These are phyloP conservation scores for Cladophialophora carrionii DNA, from an alignment of 2,329 filamentous ascomycete genomes.

Conservation along the genomic window DNA sequence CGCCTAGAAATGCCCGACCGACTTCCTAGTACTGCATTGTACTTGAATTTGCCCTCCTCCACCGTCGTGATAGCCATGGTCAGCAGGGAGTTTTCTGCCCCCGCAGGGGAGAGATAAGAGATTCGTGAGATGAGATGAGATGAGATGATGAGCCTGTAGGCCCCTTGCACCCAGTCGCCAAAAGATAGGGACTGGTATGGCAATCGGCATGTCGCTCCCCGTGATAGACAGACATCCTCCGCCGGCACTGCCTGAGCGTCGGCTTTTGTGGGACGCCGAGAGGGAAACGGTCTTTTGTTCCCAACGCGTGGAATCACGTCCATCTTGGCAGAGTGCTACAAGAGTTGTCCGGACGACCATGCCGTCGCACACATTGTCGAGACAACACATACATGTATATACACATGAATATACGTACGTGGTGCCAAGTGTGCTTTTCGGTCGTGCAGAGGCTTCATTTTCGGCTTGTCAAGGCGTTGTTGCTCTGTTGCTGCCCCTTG, in stretches of 20 bases:
- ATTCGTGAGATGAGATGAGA: slow-evolving; percentile 1
- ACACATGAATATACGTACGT: not conserved
- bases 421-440: not conserved
- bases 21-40: not conserved
- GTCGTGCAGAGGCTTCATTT: slow-evolving; percentile 12
- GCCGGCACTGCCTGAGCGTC: not conserved
- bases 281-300: not conserved
- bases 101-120: not conserved
- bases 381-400: not conserved
- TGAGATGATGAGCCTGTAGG: not conserved
- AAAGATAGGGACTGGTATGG: not conserved
- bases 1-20: not conserved
- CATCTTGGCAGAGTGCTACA: not conserved
- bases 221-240: not conserved
- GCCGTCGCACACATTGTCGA: not conserved
- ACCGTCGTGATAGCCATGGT: not conserved
- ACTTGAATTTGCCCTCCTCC: not conserved
- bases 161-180: not conserved
- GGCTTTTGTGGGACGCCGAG: not conserved
- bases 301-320: not conserved
- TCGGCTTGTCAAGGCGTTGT: slow-evolving; percentile 21
- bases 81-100: not conserved
- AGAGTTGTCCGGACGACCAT: not conserved
- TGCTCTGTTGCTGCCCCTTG: slow-evolving; percentile 36
- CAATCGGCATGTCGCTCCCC: not conserved